Evolutionary conservation across 176 grass and related monocot genomes (phyloP), one percentile per base, ranked within the genome.

Genomic region (Juncus inflexus): DNA sequence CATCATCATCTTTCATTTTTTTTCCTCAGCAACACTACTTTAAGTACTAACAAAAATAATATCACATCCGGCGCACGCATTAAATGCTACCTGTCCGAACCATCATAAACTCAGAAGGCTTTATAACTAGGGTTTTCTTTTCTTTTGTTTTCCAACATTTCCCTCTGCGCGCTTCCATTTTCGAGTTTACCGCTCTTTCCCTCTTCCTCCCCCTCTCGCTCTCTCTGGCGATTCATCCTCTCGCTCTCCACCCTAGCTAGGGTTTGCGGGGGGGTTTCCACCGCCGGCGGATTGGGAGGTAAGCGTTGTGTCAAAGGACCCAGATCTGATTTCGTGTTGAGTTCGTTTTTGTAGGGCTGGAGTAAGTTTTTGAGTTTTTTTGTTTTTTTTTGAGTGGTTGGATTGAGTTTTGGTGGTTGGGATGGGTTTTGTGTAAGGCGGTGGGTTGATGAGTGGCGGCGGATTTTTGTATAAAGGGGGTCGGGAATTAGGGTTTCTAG

Each of bases 401-500:
- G 54, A 57, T 57, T 57, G 54, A 57, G 4, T 57, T 57, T 57
- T 12, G 54, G 3, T 11, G 12, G 54, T 15, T 12, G 4, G 5
- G 54, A 13, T 15, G 4, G 4, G 5, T 15, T 13, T 57, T 57
- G 54, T 11, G 4, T 57, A 57, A 12, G 54, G 54, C 54, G 54
- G 53, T 57, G 54, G 54, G 4, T 57, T 11, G 5, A 13, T 57
- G 54, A 57, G 4, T 13, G 54, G 5, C 43, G 43, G 9, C 43
- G 6, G 43, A 5, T 47, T 47, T 47, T 47, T 47, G 43, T 47
- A 47, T 47, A 47, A 5, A 47, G 19, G 19, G 19, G 19, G 19
- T 28, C 19, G 19, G 19, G 19, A 28, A 28, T 52, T 67, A 69
- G 65, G 65, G 65, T 69, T 65, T 65, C 9, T 65, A 45, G 13